phyloP scores from a whole-genome alignment of 1,284 basidiomycete genomes.

The Paramarasmius palmivorus region DNA sequence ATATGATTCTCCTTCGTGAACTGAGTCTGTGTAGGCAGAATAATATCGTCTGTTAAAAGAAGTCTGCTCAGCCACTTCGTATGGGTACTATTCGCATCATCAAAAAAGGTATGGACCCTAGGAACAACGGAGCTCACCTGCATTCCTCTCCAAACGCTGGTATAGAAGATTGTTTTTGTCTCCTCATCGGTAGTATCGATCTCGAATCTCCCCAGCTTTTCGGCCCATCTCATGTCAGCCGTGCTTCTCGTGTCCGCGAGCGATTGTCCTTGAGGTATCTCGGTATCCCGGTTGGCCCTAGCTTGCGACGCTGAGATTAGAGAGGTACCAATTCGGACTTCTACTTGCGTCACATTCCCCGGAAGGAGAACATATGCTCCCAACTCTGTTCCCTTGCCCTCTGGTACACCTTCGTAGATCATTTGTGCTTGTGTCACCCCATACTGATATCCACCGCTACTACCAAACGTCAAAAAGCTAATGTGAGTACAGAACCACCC shows the following conservation, averaged over 20 bases:
- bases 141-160: conserved; percentile 64
- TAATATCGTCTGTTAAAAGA: conserved; percentile 55
- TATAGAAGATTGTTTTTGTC: conserved; percentile 63
- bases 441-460: conserved; percentile 47
- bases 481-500: conserved; percentile 83
- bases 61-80: conserved; percentile 67
- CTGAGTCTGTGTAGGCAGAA: conserved; percentile 69
- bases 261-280: conserved; percentile 60
- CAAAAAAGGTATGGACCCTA: conserved; percentile 1
- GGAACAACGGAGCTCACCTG: too few relatives aligned
- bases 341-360: conserved; percentile 31
- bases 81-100: conserved; percentile 63
- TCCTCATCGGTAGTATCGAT: conserved; percentile 53
- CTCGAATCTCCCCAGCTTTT: conserved; percentile 69
- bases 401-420: conserved; percentile 22
- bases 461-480: conserved; percentile 48
- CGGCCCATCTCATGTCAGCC: conserved; percentile 68
- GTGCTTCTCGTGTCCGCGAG: conserved; percentile 62
- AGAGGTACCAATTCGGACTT: conserved; percentile 73
- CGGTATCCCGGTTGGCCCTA: conserved; percentile 56
- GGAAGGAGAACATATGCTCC: conserved; percentile 63
- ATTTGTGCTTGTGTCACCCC: conserved; percentile 32
- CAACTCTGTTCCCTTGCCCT: conserved; percentile 44
- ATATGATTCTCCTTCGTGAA: conserved; percentile 70
- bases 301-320: conserved; percentile 82